Base-by-base conservation (phyloP, 139 green algal genomes). In the Eudorina sp. region DNA sequence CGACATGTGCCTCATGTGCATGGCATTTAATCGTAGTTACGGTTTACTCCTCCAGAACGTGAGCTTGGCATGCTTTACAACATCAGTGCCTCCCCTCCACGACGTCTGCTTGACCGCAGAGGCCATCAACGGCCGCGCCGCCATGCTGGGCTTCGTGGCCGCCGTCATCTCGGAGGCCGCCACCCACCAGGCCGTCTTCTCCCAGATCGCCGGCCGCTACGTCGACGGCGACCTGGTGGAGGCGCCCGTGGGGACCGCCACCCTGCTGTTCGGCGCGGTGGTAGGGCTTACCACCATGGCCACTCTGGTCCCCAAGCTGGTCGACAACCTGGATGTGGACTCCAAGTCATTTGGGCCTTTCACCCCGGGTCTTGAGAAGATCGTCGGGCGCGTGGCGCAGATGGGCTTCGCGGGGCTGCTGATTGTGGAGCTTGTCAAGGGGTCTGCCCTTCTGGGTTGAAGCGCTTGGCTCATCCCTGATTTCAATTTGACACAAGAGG, bases 121-220 rank as follows among this genome's bases (percentile, higher is more conserved):
- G 88, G 73, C 84, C 58, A 89, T 91, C 73, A 91, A 91, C 48
- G 80, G 78, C 34, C 88, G 88, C n/a, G 48, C 73, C 40, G 88
- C 80, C 41, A 91, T 91, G 88, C 62, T 91, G 23, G 88, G 88
- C 34, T 89, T 91, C 69, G 81, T 91, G 21, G 83, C 82, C 8
- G 88, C 88, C 0, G 60, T 88, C 25, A 25, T 58, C 3, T 83
- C 80, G 19, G 88, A 91, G 81, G 21, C 77, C 25, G 14, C 68
- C 29, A 88, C 88, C 25, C 73, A 89, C 85, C 85, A 89, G 58
- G 41, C 74, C 46, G 78, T 90, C 8, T 90, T 68, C 53, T 69
- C 43, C 51, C 86, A 87, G 64, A 77, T 91, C 25, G 88, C 88
- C 31, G 88, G 88, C 45, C 58, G 81, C n/a, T 89, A 91, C 62